phyloP scores from a whole-genome alignment of 2,329 filamentous ascomycete species.

The Stagonosporopsis chrysanthemi region DNA sequence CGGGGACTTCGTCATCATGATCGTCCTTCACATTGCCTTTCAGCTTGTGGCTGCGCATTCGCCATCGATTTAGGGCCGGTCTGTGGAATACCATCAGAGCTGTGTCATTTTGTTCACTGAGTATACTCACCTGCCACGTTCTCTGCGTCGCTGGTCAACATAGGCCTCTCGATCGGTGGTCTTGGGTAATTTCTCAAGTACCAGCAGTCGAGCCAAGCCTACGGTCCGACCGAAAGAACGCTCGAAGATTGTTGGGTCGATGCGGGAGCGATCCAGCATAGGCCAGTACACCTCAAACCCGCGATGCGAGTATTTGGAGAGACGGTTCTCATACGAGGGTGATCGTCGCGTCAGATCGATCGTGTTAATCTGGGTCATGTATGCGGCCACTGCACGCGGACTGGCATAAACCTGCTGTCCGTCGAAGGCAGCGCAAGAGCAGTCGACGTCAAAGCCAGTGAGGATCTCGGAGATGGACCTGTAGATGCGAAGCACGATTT shows the following conservation, averaged over 20 bases:
- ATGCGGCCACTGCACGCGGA: slow-evolving; percentile 78
- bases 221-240: slow-evolving; percentile 77
- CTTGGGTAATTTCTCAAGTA: slow-evolving; percentile 80
- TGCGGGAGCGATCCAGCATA: slow-evolving; percentile 72
- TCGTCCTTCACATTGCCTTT: slow-evolving; percentile 77
- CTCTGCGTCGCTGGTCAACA: slow-evolving; percentile 71
- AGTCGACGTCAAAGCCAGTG: slow-evolving; percentile 88
- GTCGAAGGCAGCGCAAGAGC: slow-evolving; percentile 80
- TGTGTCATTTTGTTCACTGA: accelerated
- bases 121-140: slow-evolving; percentile 62
- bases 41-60: slow-evolving; percentile 49
- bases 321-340: slow-evolving; percentile 85
- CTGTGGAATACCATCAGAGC: slow-evolving; percentile 46
- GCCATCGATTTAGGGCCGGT: slow-evolving; percentile 60
- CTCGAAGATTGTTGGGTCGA: slow-evolving; percentile 89
- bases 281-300: slow-evolving; percentile 87
- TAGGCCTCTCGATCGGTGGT: slow-evolving; percentile 73
- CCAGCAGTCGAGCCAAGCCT: slow-evolving; percentile 78
- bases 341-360: slow-evolving; percentile 81
- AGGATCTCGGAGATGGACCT: slow-evolving; percentile 84
- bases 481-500: slow-evolving; percentile 87
- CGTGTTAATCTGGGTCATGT: slow-evolving; percentile 82
- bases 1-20: slow-evolving; percentile 81
- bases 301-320: slow-evolving; percentile 81
- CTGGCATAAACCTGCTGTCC: slow-evolving; percentile 81